Conservation (phyloP, 176 grass and related monocot genomes). For the Oryza nivara region DNA sequence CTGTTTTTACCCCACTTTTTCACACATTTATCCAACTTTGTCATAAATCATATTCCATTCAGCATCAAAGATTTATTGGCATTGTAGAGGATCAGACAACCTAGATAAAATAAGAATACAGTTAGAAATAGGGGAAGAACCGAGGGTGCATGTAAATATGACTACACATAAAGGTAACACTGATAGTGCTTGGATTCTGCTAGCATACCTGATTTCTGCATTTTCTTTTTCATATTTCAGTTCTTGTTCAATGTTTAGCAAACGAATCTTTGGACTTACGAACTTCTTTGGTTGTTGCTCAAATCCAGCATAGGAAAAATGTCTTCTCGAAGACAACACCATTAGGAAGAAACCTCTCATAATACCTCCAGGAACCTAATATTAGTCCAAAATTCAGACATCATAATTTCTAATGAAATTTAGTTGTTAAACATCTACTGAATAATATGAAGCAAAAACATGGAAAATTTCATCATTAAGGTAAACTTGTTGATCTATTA, state of each 20-base stretch:
- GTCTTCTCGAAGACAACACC: slow-evolving; percentile 87
- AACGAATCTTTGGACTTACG: slow-evolving; percentile 69
- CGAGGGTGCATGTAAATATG: not conserved
- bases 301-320: slow-evolving; percentile 85
- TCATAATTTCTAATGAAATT: not conserved
- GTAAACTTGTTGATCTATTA: no score
- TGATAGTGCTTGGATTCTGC: not conserved
- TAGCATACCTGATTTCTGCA: slow-evolving; percentile 76
- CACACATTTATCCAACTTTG: slow-evolving; percentile 95
- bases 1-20: slow-evolving; percentile 78
- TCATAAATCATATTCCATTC: slow-evolving; percentile 99
- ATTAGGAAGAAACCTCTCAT: slow-evolving; percentile 91
- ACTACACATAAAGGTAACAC: not conserved
- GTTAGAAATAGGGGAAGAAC: not conserved
- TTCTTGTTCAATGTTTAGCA: slow-evolving; percentile 81
- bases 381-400: not conserved
- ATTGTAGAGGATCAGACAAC: slow-evolving; percentile 72
- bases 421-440: no score
- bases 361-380: slow-evolving; percentile 73
- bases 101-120: slow-evolving; percentile 23
- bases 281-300: slow-evolving; percentile 89
- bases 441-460: no score
- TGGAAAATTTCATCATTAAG: no score
- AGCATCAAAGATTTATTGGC: slow-evolving; percentile 98
- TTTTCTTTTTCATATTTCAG: slow-evolving; percentile 92